Conservation (phyloP, 805 yeast species). For the Metschnikowia baotianmanensis region DNA sequence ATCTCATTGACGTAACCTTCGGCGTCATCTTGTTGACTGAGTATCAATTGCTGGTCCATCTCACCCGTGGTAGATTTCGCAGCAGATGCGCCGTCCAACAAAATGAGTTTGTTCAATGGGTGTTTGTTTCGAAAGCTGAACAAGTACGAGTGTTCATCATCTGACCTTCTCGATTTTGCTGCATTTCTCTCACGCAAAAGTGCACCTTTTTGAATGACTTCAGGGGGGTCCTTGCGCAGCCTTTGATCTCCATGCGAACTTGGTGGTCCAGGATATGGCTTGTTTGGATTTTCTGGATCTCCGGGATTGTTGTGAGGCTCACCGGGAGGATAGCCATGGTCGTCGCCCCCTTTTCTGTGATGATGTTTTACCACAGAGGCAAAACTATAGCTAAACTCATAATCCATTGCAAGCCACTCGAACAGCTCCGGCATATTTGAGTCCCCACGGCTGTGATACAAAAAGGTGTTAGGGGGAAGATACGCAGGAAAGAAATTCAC, state of each 20-base stretch:
- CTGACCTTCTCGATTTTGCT: not conserved
- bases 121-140: conserved; percentile 47
- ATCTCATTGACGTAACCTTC: conserved; percentile 37
- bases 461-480: conserved; percentile 55
- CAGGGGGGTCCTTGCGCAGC: conserved; percentile 7
- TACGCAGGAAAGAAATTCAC: conserved; percentile 59
- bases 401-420: conserved; percentile 68
- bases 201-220: not conserved
- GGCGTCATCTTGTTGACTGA: conserved; percentile 20
- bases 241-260: not conserved
- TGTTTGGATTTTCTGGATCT: not conserved
- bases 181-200: not conserved
- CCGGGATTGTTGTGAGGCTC: not conserved
- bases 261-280: conserved; percentile 1
- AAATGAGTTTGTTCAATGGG: conserved; percentile 49
- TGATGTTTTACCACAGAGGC: conserved; percentile 20
- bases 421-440: conserved; percentile 42
- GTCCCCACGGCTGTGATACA: conserved; percentile 52
- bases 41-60: conserved; percentile 49
- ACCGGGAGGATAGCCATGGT: too few species aligned
- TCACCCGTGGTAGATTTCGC: conserved; percentile 55
- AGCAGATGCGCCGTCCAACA: conserved; percentile 70
- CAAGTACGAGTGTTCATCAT: conserved; percentile 20
- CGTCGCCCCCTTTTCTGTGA: too few species aligned
- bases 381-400: conserved; percentile 57